A percentile compares a stretch with the other conserved stretches of the same genome.
phyloP scores from a whole-genome alignment of 2,329 filamentous ascomycete species.

The Colletotrichum camelliae region DNA sequence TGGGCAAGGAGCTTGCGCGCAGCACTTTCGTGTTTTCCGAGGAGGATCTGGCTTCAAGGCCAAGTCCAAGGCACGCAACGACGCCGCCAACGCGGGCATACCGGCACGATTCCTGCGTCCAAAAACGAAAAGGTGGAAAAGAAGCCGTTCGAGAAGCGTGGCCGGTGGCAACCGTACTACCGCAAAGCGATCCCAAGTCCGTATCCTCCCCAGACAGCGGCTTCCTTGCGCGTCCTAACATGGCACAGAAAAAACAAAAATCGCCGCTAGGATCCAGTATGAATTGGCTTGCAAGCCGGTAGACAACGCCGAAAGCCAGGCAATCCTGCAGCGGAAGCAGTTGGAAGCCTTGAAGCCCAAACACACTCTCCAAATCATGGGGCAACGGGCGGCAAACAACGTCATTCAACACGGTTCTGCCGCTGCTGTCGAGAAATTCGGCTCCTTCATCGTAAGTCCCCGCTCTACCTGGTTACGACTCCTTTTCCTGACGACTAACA shows the following conservation, averaged over 20 bases:
- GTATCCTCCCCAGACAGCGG: slow-evolving; percentile 27
- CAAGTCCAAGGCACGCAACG: slow-evolving; percentile 60
- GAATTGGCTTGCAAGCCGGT: slow-evolving; percentile 63
- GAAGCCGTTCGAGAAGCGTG: slow-evolving; percentile 48
- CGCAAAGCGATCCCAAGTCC: slow-evolving; percentile 77
- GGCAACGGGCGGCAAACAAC: slow-evolving; percentile 53
- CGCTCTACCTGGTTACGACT: background rate
- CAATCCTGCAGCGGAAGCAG: slow-evolving; percentile 38
- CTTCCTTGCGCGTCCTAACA: background rate
- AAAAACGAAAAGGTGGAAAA: slow-evolving; percentile 48
- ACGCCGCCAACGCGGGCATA: slow-evolving; percentile 63
- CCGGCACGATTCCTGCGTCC: slow-evolving; percentile 60
- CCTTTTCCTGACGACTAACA: slow-evolving; percentile 4
- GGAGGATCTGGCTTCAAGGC: slow-evolving; percentile 77
- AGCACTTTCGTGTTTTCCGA: slow-evolving; percentile 95
- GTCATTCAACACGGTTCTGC: slow-evolving; percentile 66
- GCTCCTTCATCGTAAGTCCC: slow-evolving; percentile 62
- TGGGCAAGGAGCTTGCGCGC: slow-evolving; percentile 48
- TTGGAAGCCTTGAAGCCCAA: slow-evolving; percentile 55
- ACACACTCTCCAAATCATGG: slow-evolving; percentile 55
- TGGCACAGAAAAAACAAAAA: slow-evolving; percentile 74
- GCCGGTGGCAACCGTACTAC: slow-evolving; percentile 63
- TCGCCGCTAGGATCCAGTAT: slow-evolving; percentile 75
- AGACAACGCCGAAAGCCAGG: slow-evolving; percentile 44
- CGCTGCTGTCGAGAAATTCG: slow-evolving; percentile 50